Base-by-base conservation (phyloP, 2,329 filamentous ascomycete genomes). In the Cyphellophora europaea region DNA sequence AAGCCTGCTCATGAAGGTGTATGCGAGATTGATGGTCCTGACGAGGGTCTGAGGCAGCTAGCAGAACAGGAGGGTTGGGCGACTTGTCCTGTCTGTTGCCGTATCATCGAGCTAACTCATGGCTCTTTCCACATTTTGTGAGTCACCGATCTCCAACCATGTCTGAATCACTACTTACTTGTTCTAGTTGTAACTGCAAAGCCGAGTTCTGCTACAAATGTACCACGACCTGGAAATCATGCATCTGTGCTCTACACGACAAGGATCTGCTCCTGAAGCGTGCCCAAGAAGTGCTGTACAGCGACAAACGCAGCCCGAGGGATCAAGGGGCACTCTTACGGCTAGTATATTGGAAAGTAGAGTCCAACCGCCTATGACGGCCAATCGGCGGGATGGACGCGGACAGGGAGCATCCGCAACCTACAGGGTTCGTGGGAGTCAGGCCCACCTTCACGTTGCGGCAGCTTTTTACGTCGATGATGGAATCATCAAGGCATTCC, bases 151-250 rank as follows among this genome's bases (percentile, higher is more conserved):
- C 21, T 25, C 21, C 21, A 25, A 8, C 21, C 21, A 8, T 25
- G 21, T 25, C 8, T 8, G n/a, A n/a, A 25, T 25, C 21, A 25
- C n/a, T n/a, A 25, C 8, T n/a, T 25, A 25, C 8, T n/a, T 8
- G 21, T 8, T 25, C 8, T n/a, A 25, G 21, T 8, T 25, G 21
- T n/a, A 8, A n/a, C n/a, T 25, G 21, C n/a, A 25, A n/a, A 8
- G n/a, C 21, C n/a, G 21, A 25, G 21, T 25, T 25, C 21, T 25
- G 21, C 21, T 25, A 25, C 21, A 25, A n/a, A 25, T 25, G 21
- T 25, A n/a, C 8, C 21, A 25, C 8, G 8, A 8, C n/a, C 8
- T 25, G 21, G 21, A 25, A 25, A n/a, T 8, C 21, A 8, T 25
- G 21, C 21, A n/a, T 8, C 8, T 25, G 21, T 25, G 8, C 21